Evolutionary conservation across 2,329 filamentous ascomycete genomes (phyloP).

Genomic region (Xylariaceae sp.): DNA sequence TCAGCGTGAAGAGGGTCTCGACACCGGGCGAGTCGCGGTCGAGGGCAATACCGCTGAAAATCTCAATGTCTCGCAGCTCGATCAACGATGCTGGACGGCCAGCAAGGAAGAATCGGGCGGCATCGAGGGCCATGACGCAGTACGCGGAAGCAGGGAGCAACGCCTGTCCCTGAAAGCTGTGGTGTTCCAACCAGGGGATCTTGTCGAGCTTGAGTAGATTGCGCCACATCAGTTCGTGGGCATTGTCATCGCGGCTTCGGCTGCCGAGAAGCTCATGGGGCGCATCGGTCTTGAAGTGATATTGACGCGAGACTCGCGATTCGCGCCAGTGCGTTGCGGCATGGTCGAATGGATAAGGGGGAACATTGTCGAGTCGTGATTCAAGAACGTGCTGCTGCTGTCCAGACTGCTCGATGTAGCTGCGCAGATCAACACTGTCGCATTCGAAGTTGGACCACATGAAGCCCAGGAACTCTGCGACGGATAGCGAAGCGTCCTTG

Average conservation of each 20-base stretch:
- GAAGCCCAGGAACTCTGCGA: constrained; percentile 27
- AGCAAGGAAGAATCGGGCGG: constrained; percentile 30
- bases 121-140: constrained; percentile 43
- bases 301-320: constrained; percentile 39
- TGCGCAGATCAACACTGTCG: constrained; percentile 13
- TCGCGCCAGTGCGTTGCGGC: constrained; percentile 39
- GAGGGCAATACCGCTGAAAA: constrained; percentile 26
- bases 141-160: constrained; percentile 45
- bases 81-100: constrained; percentile 24
- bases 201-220: constrained; percentile 36
- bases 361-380: constrained; percentile 29
- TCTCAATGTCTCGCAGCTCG: constrained; percentile 27
- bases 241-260: constrained; percentile 34
- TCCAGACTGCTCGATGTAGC: constrained; percentile 23
- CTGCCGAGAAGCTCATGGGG: constrained; percentile 37
- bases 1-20: constrained; percentile 36
- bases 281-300: constrained; percentile 27
- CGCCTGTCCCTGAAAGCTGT: constrained; percentile 40
- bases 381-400: background rate
- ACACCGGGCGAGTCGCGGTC: constrained; percentile 31
- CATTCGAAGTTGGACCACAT: constrained; percentile 26
- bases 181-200: constrained; percentile 38
- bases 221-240: constrained; percentile 35
- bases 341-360: constrained; percentile 46
- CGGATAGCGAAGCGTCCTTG: constrained; percentile 22